Base-by-base conservation (phyloP, 805 yeast genomes). In the Blastobotrys terrestris region DNA sequence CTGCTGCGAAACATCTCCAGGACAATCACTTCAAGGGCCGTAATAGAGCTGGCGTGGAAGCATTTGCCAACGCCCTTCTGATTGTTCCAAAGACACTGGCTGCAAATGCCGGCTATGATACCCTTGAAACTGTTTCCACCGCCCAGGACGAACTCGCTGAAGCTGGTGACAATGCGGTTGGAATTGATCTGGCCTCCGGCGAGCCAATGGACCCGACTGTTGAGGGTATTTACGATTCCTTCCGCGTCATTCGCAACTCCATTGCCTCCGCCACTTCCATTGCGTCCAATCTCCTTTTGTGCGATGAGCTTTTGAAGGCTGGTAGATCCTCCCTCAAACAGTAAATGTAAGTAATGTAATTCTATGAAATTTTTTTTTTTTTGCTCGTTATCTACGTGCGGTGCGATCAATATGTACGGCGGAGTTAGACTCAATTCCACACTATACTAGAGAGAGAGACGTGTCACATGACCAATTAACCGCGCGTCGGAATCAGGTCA, bases 161-260 rank as follows among this genome's bases (percentile, higher is more conserved):
- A 46, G 94, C 85, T 50, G 35, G 35, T 5, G 35, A 26, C 35
- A 82, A 86, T 63, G 79, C 81, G 31, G 96, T 91, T 44, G 99
- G 99, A 53, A 83, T 94, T 51, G 96, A 94, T 68, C 77, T 94
- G 59, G 81, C 80, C 55, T 78, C 92, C 8, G 99, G 99, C 41
- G 97, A 91, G 67, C 94, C 97, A 48, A 84, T 92, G 80, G 97
- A 92, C 66, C 97, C 99, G 48, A 78, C 88, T 5, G 78, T 87
- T 51, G 96, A 88, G 66, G 99, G 99, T 56, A 81, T 94, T 54
- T 94, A 97, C 95, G 99, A 94, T 71, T 87, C 96, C 21, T 94
- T 80, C 74, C 77, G 99, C 60, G 99, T 94, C 41, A 74, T 94
- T 55, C 83, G 99, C 73, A 94, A 94, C 68, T 96, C 96, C 7